Evolutionary conservation across 192 early-diverging fungal genomes (phyloP), one percentile per base, ranked within the genome.

Genomic region (Diversispora eburnea): DNA sequence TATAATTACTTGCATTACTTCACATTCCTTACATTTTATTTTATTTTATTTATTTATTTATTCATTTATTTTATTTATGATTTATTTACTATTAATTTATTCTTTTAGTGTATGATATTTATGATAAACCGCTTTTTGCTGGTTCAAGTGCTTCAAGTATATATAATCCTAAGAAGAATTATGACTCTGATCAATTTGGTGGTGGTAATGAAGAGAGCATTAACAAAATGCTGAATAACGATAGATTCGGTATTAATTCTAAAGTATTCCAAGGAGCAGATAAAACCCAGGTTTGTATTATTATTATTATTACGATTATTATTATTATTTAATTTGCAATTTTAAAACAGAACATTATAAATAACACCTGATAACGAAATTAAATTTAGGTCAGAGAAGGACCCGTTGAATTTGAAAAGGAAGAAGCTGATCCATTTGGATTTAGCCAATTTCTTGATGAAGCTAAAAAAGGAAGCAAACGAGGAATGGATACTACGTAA

Each of bases 371-470:
- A 33, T 33, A 33, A 33, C 25, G 25, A 33, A 33, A 33, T 33
- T 33, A 33, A 20, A 58, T 64, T 12, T 12, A 73, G 72, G 5
- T 42, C 12, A 77, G 91, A 10, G 83, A 84, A 52, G 95, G 94
- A 4, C 97, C 97, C 8, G 96, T 99, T 3, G 90, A 94, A 77
- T 99, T 98, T 84, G 94, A 99, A 78, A 92, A 87, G 80, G 94
- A 93, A 12, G 79, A 79, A 33, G 59, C 83, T 5, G 97, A 99
- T 84, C 86, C 92, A 69, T 99, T 97, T 90, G 96, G 95, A 33
- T 77, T 98, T 47, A 91, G 95, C 45, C 87, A 86, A 12, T 99
- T 99, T 78, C 86, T 95, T 77, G 84, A 84, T 62, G 81, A 84
- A 39, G 89, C 94, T 41, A 88, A 91, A 80, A 77, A 84, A 56